phyloP scores from a whole-genome alignment of 164 flowering plant species.

The Akebia trifoliata region DNA sequence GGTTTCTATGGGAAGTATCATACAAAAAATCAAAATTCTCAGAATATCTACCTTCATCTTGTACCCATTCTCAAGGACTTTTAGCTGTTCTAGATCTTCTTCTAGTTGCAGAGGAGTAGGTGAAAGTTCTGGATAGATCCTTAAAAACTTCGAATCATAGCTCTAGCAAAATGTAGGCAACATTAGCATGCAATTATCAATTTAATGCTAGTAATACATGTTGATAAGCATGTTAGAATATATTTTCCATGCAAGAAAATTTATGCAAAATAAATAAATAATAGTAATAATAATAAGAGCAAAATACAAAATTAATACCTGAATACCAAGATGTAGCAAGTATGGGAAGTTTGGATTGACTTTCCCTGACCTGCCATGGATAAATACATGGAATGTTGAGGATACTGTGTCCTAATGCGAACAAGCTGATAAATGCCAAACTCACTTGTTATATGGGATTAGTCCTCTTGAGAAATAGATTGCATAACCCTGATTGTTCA shows the following conservation, averaged over 20 bases:
- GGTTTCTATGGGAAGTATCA: not conserved
- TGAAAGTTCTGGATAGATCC: slow-evolving; percentile 71
- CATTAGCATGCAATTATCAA: not conserved
- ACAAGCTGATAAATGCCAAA: not conserved
- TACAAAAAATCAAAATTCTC: no score
- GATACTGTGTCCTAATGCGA: not conserved
- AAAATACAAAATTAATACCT: slow-evolving; percentile 38
- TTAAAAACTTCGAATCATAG: slow-evolving; percentile 78
- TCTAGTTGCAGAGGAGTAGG: slow-evolving; percentile 92
- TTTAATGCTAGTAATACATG: not conserved
- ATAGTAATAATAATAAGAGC: not conserved
- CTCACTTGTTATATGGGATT: slow-evolving; percentile 90
- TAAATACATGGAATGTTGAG: slow-evolving; percentile 5
- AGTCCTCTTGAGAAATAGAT: slow-evolving; percentile 91
- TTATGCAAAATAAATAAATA: not conserved
- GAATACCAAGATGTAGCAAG: slow-evolving; percentile 94
- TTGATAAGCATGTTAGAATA: not conserved
- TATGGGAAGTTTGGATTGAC: slow-evolving; percentile 78
- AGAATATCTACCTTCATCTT: slow-evolving; percentile 99
- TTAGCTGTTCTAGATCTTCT: slow-evolving; percentile 96
- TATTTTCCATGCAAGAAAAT: not conserved
- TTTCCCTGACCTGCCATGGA: slow-evolving; percentile 64
- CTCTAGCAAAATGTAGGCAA: slow-evolving; percentile 42
- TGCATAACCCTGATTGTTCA: slow-evolving; percentile 88
- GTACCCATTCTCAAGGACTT: slow-evolving; percentile 97